Conservation (phyloP, 1,284 basidiomycete genomes). For the Vanrija sp. region DNA sequence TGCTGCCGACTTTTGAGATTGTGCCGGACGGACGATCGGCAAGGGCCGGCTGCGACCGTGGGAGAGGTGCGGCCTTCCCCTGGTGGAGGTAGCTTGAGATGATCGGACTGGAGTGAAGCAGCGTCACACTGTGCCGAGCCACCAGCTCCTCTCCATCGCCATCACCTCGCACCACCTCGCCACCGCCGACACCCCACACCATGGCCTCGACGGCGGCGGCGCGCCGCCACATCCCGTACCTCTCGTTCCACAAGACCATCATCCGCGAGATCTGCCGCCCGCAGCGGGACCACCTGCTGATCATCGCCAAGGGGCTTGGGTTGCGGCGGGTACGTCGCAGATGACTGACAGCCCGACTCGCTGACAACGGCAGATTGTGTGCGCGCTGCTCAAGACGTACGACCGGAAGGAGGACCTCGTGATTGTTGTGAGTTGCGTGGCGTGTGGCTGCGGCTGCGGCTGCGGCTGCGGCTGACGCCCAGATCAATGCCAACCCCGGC, state of each 20-base stretch:
- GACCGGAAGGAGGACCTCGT: slow-evolving; percentile 81
- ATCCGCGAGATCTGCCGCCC: slow-evolving; percentile 55
- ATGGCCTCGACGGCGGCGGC: not conserved
- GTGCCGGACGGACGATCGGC: not conserved
- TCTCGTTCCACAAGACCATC: slow-evolving; percentile 50
- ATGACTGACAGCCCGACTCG: no score
- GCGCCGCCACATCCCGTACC: slow-evolving; percentile 46
- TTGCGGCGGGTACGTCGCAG: slow-evolving; percentile 57
- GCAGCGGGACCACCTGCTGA: slow-evolving; percentile 71
- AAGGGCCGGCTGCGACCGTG: not conserved
- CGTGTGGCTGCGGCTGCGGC: not conserved
- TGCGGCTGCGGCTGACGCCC: not conserved
- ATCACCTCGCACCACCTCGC: no score
- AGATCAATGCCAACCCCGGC: slow-evolving; percentile 70
- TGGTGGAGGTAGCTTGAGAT: no score
- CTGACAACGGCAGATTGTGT: slow-evolving; percentile 57
- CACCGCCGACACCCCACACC: not conserved
- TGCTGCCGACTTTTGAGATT: not conserved
- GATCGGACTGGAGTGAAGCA: no score
- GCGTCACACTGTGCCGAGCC: no score
- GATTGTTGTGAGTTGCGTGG: slow-evolving; percentile 58
- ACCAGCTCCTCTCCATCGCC: no score
- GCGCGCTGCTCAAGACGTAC: slow-evolving; percentile 85
- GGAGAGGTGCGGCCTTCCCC: not conserved
- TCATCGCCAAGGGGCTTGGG: slow-evolving; percentile 83